Conservation (phyloP, 169 alveolate species). For the Plasmodium berghei region DNA sequence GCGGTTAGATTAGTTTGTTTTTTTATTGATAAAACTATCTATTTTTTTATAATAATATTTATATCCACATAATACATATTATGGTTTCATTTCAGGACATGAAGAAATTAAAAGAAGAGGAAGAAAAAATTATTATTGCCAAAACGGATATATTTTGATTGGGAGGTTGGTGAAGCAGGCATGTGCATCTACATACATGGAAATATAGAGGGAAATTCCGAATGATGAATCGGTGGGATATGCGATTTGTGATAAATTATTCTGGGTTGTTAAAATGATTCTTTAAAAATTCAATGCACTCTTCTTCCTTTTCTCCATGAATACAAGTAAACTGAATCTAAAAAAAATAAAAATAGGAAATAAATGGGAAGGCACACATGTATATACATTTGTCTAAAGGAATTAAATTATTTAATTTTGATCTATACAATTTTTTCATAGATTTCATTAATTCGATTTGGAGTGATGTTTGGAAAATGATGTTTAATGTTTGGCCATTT, state of each 20-base stretch:
- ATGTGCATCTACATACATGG: no score
- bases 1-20: constrained; percentile 12
- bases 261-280: constrained; percentile 16
- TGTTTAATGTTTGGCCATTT: constrained; percentile 75
- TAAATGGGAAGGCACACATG: not conserved
- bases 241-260: no score
- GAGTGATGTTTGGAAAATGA: constrained; percentile 46
- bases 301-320: constrained; percentile 71
- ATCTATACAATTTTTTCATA: constrained; percentile 67
- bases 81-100: constrained; percentile 35
- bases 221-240: no score
- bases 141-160: constrained; percentile 57
- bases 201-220: not conserved
- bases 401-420: not conserved
- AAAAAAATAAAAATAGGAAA: not conserved
- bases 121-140: constrained; percentile 67
- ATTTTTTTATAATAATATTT: not conserved
- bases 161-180: not conserved
- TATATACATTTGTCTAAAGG: not conserved
- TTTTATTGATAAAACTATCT: not conserved
- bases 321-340: constrained; percentile 61
- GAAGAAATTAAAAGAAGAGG: constrained; percentile 70
- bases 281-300: constrained; percentile 68
- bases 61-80: not conserved
- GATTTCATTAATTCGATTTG: constrained; percentile 34